Conservation (phyloP, 2,329 filamentous ascomycete species). For the Xylariaceae sp. region DNA sequence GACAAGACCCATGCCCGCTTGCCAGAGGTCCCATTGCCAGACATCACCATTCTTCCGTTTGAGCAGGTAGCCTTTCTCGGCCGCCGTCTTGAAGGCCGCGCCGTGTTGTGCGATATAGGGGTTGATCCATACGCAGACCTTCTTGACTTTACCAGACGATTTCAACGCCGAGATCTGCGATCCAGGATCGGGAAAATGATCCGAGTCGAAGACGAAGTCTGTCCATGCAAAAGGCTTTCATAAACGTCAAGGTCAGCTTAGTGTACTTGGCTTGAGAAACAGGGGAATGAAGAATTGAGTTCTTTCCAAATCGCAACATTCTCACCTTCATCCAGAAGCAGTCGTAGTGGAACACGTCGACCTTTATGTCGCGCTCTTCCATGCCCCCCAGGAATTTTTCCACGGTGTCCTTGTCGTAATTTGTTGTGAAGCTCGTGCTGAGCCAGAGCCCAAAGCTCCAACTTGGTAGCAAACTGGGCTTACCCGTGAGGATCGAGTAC, state of each 20-base stretch:
- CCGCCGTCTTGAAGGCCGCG: conserved; percentile 58
- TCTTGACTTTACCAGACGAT: conserved; percentile 52
- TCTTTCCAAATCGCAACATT: background rate
- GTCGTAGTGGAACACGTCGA: conserved; percentile 72
- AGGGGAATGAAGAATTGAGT: background rate
- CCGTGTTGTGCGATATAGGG: conserved; percentile 68
- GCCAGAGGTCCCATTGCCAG: conserved; percentile 75
- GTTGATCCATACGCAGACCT: conserved; percentile 73
- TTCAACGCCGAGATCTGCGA: conserved; percentile 61
- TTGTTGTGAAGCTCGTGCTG: conserved; percentile 69
- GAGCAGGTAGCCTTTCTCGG: conserved; percentile 62
- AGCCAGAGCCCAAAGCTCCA: conserved; percentile 77
- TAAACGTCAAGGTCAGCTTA: background rate
- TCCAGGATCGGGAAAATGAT: conserved; percentile 63
- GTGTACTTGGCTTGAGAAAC: too few relatives aligned
- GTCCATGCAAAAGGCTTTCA: conserved; percentile 62
- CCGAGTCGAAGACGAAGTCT: conserved; percentile 65
- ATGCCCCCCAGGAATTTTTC: conserved; percentile 64
- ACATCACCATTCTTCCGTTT: conserved; percentile 64
- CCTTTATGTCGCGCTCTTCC: conserved; percentile 56
- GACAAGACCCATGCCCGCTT: conserved; percentile 68
- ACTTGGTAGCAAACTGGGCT: conserved; percentile 57
- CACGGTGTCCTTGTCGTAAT: conserved; percentile 66
- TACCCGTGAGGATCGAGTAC: conserved; percentile 64
- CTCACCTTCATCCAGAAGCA: conserved; percentile 66